Evolutionary conservation across 345 rosid species (phyloP), one percentile per base, ranked within the genome.

Genomic region (Salix dunnii): DNA sequence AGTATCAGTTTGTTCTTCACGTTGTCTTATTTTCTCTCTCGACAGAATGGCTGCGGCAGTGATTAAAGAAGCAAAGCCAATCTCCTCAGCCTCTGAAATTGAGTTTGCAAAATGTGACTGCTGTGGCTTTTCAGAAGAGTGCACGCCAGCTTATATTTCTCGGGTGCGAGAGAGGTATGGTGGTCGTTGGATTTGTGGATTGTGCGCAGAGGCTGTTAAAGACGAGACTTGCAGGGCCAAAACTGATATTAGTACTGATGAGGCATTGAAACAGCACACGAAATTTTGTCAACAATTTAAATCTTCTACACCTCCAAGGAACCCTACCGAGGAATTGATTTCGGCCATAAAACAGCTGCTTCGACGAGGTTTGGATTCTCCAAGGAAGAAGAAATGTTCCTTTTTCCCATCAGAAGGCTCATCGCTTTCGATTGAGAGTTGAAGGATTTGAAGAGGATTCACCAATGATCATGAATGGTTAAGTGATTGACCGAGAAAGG

Each of bases 181-280:
- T 10, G 97, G 96, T 23, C 85, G 80, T 17, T 92, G 96, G 96
- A 88, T 92, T 28, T 91, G 96, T 70, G 97, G 92, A 3, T 91
- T 92, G 31, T 92, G 96, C 18, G 61, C 88, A 6, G 97, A 91
- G 72, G 97, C 94, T 0, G 91, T 91, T 3, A 84, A 89, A 13
- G 94, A 92, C 42, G 91, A 89, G 86, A 83, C 72, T 1, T 21
- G 68, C 9, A 81, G 91, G 51, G 87, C 89, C 6, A 35, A 62
- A 76, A 78, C 7, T 43, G 77, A 38, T 27, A 86, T 89, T 51
- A 79, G 83, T 16, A 72, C 83, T 5, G 87, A 85, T 10, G 94
- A 91, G 76, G 97, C 97, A 27, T 78, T 91, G 71, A 77, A 71
- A 1, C 86, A 86, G 60, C 97, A 93, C 87, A 82, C 82, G 77